Evolutionary conservation across 495 filamentous ascomycete genomes (phyloP).

Genomic region (Aspergillus olivimuriae): DNA sequence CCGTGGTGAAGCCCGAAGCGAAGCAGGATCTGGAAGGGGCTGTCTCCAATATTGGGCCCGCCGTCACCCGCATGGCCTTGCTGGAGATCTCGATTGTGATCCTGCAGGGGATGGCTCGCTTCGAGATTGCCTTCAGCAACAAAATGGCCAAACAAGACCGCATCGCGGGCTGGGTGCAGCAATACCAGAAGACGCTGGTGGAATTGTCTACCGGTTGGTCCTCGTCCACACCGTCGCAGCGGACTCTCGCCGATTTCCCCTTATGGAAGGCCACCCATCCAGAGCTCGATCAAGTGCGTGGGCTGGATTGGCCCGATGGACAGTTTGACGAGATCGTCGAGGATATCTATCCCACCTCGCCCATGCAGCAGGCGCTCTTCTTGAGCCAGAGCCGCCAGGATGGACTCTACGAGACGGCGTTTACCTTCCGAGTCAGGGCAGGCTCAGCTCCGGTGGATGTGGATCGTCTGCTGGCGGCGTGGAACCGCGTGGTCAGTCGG

Average conservation of each 20-base stretch:
- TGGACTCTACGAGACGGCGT: no score
- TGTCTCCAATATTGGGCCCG: conserved; percentile 36
- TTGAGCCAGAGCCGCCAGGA: conserved; percentile 35
- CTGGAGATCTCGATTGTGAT: conserved; percentile 52
- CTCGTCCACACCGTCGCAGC: no score
- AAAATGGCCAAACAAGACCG: conserved; percentile 42
- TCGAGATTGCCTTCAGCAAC: conserved; percentile 46
- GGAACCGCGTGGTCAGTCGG: no score
- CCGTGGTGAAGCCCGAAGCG: conserved; percentile 38
- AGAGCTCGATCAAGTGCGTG: no score
- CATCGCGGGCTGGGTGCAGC: conserved; percentile 46
- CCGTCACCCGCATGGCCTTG: conserved; percentile 44
- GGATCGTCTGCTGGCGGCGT: no score
- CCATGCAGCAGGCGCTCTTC: conserved; percentile 37
- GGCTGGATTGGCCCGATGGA: conserved; percentile 17
- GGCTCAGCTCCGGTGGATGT: no score
- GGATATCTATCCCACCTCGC: conserved; percentile 37
- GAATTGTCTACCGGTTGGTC: conserved; percentile 28
- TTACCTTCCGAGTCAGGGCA: not conserved
- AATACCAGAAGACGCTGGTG: conserved; percentile 43
- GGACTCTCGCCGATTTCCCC: conserved; percentile 24
- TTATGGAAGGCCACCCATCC: conserved; percentile 43
- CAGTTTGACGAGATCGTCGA: conserved; percentile 26
- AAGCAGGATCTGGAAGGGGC: not conserved
- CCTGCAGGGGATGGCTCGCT: conserved; percentile 41